Evolutionary conservation across 2,329 filamentous ascomycete genomes (phyloP), one percentile per base, ranked within the genome.

Genomic region (Escovopsis sp.): DNA sequence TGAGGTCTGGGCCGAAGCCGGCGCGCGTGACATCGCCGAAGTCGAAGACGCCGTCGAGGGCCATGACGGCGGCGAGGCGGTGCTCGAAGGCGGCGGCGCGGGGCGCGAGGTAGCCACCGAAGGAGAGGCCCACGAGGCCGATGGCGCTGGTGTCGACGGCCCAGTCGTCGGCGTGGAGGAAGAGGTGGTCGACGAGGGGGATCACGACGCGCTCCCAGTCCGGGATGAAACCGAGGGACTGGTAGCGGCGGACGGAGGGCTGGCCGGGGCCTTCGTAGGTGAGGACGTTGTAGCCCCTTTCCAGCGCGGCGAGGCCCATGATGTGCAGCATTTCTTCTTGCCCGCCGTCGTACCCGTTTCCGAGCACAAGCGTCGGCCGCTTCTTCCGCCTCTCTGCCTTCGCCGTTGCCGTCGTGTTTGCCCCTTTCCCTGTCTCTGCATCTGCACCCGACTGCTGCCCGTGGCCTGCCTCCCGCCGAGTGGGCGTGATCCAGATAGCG

Each of bases 221-320:
- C 1, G 50, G 46, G 35, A 63, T 64, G 44, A 66, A 66, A 2
- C 61, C 61, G 0, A 63, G 34, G 10, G 52, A 45, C 34, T 66
- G 60, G 0, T 58, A 37, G 2, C 63, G 56, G 8, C 56, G 53
- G 2, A 62, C 55, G 1, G 49, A 55, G 1, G 55, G 52, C 41
- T 66, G 63, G 0, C 63, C 63, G 0, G 62, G 63, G 0, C 63
- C 64, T 36, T 68, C 63, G 35, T 59, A 67, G 0, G 56, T 58
- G 8, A 65, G 46, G 38, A 50, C 50, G 35, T 60, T 62, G 41
- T 51, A 60, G 8, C 61, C 61, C 1, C 60, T 50, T 12, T 52
- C 48, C 6, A 62, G 41, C 0, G 53, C 52, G 0, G 51, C 43
- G 2, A 47, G 43, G n/a, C 49, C 60, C 4, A 49, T 44, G 6